A percentile compares a stretch with the other conserved stretches of the same genome.
These are phyloP conservation scores for Thraustotheca clavata DNA, from an alignment of 352 stramenopile species.

Conservation along the genomic window DNA sequence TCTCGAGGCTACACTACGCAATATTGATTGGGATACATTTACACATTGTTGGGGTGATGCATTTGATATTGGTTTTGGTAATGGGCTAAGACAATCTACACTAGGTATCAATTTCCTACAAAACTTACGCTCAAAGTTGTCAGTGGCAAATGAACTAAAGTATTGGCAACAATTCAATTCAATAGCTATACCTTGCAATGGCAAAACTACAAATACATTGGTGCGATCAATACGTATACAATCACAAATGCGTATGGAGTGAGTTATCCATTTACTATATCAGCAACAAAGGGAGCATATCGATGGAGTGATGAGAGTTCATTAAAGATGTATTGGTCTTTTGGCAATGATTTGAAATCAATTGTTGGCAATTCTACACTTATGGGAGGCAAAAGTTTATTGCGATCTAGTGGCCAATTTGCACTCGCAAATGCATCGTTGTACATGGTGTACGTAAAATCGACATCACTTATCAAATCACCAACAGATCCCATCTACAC, in stretches of 20 bases:
- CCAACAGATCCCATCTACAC: not conserved
- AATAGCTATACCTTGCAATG: not conserved
- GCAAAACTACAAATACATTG: constrained; percentile 11
- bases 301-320: not conserved
- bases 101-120: not conserved
- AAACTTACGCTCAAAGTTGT: not conserved
- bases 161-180: not conserved
- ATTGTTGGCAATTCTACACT: not conserved
- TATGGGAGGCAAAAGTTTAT: not conserved
- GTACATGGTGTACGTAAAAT: not conserved
- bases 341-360: not conserved
- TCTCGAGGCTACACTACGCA: not conserved
- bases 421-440: not conserved
- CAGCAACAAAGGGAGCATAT: not conserved
- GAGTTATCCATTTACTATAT: not conserved
- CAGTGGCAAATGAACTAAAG: not conserved
- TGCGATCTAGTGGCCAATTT: not conserved
- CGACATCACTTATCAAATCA: not conserved
- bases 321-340: constrained; percentile 6
- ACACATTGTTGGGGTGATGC: not conserved
- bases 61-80: not conserved
- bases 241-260: not conserved
- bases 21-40: not conserved
- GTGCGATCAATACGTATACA: not conserved
- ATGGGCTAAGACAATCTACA: not conserved